Evolutionary conservation across 176 grass and related monocot species (phyloP).

Genomic region (Triticum turgidum): DNA sequence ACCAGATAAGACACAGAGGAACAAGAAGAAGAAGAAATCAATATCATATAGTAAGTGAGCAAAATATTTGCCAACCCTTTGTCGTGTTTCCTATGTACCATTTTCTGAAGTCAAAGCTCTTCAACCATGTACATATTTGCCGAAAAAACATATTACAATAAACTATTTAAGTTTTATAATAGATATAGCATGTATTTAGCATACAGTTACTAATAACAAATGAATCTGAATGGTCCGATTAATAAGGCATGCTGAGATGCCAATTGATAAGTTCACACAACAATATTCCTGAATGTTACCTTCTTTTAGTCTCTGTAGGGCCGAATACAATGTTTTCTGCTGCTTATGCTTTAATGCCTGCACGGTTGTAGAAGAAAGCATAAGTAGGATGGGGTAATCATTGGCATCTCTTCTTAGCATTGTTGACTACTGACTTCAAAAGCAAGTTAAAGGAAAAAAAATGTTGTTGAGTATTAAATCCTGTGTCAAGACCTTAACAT

Average conservation of each 20-base stretch:
- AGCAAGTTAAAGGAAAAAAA: not conserved
- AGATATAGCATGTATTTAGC: not conserved
- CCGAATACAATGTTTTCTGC: conserved; percentile 58
- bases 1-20: conserved; percentile 12
- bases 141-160: not conserved
- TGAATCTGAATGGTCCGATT: conserved; percentile 7
- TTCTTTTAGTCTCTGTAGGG: conserved; percentile 76
- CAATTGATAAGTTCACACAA: not conserved
- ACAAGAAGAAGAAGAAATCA: not conserved
- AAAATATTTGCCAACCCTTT: not conserved
- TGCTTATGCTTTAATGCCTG: conserved; percentile 46
- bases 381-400: conserved; percentile 1
- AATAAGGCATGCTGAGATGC: not conserved
- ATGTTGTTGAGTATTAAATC: not conserved
- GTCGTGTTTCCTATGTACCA: not conserved
- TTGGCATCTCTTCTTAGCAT: not conserved
- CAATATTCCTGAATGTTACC: conserved; percentile 33
- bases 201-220: not conserved
- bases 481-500: not conserved
- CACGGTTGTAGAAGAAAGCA: conserved; percentile 25
- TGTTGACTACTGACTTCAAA: not conserved
- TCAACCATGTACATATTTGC: not conserved
- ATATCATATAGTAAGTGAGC: not conserved
- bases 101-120: not conserved
- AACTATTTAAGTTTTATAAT: not conserved